Percentiles rank a stretch among this genome's conserved stretches.
Conservation (phyloP, 2,329 filamentous ascomycete species). For the Ophiostoma montium region DNA sequence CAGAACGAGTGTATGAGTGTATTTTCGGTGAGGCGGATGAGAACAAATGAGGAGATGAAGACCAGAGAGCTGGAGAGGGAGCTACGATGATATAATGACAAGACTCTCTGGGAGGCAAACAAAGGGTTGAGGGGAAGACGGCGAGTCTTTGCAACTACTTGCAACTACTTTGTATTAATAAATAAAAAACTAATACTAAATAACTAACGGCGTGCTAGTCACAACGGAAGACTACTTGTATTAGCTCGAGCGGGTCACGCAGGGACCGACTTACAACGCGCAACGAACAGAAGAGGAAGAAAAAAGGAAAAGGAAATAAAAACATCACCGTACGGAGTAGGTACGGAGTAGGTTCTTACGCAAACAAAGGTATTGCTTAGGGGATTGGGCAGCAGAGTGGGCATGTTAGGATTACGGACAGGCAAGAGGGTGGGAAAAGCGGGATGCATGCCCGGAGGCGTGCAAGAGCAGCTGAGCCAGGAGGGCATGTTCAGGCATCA, state of each 20-base stretch:
- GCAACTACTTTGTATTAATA: too few species aligned
- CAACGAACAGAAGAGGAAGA: too few species aligned
- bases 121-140: too few species aligned
- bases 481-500: neutral
- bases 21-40: neutral
- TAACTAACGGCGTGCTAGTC: too few species aligned
- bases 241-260: too few species aligned
- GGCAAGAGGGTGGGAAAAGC: neutral
- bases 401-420: too few species aligned
- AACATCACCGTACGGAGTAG: neutral
- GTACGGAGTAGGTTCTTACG: neutral
- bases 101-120: too few species aligned
- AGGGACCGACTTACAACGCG: too few species aligned
- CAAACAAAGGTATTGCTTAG: neutral
- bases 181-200: neutral
- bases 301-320: too few species aligned
- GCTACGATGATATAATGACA: constrained; percentile 8
- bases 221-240: too few species aligned
- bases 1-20: neutral
- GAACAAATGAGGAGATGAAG: neutral
- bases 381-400: neutral
- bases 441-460: neutral
- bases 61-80: neutral
- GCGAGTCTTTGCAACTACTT: too few species aligned
- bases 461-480: neutral